A percentile compares a stretch with the other conserved stretches of the same genome.
Conservation (phyloP, 1,284 basidiomycete species). For the Moesziomyces parantarcticus region DNA sequence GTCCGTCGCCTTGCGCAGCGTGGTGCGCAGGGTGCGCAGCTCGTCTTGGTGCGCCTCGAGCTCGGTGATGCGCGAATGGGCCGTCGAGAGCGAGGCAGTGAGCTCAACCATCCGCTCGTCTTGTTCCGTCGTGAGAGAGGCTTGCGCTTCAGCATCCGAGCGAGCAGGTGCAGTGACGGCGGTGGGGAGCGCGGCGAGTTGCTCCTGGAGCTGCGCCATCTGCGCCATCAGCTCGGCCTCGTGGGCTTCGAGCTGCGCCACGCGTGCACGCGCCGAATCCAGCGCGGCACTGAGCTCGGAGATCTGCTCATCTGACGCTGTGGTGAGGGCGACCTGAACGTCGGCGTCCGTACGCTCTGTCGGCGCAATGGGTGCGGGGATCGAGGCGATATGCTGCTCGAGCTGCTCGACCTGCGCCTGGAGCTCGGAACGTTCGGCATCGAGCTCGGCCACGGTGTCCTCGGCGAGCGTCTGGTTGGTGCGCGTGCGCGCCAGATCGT, state of each 20-base stretch:
- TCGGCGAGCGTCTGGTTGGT: constrained; percentile 41
- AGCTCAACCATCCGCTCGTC: not conserved
- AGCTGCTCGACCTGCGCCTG: not conserved
- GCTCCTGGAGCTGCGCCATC: not conserved
- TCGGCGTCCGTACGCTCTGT: not conserved
- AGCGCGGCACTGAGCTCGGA: not conserved
- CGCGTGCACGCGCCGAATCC: not conserved
- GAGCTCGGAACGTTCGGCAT: not conserved
- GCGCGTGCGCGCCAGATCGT: constrained; percentile 27
- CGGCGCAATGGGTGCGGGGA: not conserved
- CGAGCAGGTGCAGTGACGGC: not conserved
- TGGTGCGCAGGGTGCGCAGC: not conserved
- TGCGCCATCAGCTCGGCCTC: not conserved
- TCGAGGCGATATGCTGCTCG: not conserved
- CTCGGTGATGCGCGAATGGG: not conserved
- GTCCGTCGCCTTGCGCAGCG: constrained; percentile 12
- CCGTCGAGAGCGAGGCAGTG: not conserved
- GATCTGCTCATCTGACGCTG: not conserved
- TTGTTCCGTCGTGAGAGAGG: not conserved
- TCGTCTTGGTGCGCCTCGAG: constrained; percentile 9
- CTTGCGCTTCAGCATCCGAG: not conserved
- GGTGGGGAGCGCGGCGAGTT: not conserved
- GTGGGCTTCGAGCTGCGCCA: not conserved
- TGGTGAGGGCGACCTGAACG: not conserved
- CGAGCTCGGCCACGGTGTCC: constrained; percentile 14